These are phyloP conservation scores for Leucosporidium yakuticum DNA, from an alignment of 768 basidiomycete genomes.

Conservation along the genomic window DNA sequence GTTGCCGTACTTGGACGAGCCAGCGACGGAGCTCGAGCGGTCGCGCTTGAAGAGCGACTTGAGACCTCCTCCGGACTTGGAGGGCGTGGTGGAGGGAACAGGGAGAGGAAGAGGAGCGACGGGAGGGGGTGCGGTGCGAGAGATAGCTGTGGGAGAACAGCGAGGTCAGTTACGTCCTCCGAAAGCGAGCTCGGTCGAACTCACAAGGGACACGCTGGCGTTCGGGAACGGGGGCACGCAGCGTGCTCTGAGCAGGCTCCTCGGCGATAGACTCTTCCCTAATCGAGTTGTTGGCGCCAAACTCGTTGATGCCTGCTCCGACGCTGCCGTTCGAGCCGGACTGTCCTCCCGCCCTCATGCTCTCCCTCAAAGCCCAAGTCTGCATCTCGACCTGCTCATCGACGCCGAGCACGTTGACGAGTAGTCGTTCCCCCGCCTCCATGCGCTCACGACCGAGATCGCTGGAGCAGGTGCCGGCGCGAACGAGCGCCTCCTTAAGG, in stretches of 20 bases:
- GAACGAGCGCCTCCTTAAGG: slow-evolving; percentile 29
- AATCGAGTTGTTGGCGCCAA: slow-evolving; percentile 10
- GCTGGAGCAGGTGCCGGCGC: slow-evolving; percentile 24
- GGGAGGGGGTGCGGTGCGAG: slow-evolving; percentile 8
- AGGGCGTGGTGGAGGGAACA: slow-evolving; percentile 2
- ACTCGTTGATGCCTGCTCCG: slow-evolving; percentile 10
- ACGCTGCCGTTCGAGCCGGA: background rate
- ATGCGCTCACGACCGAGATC: slow-evolving; percentile 37
- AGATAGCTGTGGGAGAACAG: background rate
- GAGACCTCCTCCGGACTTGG: slow-evolving; percentile 5
- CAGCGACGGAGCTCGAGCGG: slow-evolving; percentile 26
- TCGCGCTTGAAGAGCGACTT: slow-evolving; percentile 28
- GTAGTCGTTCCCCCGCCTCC: slow-evolving; percentile 34
- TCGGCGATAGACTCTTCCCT: slow-evolving; percentile 7
- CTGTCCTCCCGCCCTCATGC: background rate
- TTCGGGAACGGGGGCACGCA: background rate
- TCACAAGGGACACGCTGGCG: slow-evolving; percentile 1
- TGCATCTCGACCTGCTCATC: slow-evolving; percentile 22
- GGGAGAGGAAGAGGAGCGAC: slow-evolving; percentile 20
- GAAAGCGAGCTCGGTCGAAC: too few species aligned
- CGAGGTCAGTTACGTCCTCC: background rate
- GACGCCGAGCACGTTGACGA: slow-evolving; percentile 25
- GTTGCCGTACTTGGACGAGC: slow-evolving; percentile 28
- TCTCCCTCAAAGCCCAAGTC: slow-evolving; percentile 29
- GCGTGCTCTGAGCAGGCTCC: slow-evolving; percentile 1